A percentile compares a stretch with the other conserved stretches of the same genome.
Conservation (phyloP, 352 stramenopile species). For the Phytophthora rubi region DNA sequence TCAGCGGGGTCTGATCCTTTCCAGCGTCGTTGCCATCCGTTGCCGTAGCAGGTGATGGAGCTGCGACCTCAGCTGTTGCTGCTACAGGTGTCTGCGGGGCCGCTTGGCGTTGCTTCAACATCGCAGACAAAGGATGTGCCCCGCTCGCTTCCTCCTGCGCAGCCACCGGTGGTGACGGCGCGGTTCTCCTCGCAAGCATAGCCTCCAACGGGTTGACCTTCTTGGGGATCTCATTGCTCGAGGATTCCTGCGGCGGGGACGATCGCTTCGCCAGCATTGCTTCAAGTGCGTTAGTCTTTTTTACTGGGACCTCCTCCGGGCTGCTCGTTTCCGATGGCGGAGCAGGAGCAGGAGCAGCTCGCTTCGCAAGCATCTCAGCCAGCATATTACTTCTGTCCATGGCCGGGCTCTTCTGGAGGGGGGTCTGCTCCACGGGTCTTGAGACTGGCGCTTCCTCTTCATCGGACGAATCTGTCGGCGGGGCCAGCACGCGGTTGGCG, state of each 20-base stretch:
- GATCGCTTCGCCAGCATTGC: slow-evolving; percentile 45
- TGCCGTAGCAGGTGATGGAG: slow-evolving; percentile 1
- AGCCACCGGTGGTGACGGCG: slow-evolving; percentile 10
- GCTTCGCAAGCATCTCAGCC: slow-evolving; percentile 45
- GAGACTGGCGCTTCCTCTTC: slow-evolving; percentile 15
- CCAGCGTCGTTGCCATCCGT: slow-evolving; percentile 9
- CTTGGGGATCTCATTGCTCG: slow-evolving; percentile 14
- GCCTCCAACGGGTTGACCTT: slow-evolving; percentile 50
- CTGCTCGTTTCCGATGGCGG: slow-evolving; percentile 17
- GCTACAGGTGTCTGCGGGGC: slow-evolving; percentile 20
- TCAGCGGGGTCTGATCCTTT: slow-evolving; percentile 51
- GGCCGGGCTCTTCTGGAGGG: slow-evolving; percentile 2
- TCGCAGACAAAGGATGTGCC: slow-evolving; percentile 44
- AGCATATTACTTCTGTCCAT: slow-evolving; percentile 42
- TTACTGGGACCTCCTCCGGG: neutral
- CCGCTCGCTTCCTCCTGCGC: slow-evolving; percentile 18
- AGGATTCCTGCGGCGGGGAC: slow-evolving; percentile 9
- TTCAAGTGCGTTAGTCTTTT: slow-evolving; percentile 42
- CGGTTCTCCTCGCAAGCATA: slow-evolving; percentile 48
- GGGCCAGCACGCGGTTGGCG: slow-evolving; percentile 16
- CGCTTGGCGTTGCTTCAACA: slow-evolving; percentile 47
- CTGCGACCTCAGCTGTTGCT: slow-evolving; percentile 3
- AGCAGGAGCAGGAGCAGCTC: slow-evolving; percentile 6
- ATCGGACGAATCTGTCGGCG: slow-evolving; percentile 9
- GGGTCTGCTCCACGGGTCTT: slow-evolving; percentile 9